Evolutionary conservation across 305 asterid species (phyloP), one percentile per base, ranked within the genome.

Genomic region (Rubia peregrina): DNA sequence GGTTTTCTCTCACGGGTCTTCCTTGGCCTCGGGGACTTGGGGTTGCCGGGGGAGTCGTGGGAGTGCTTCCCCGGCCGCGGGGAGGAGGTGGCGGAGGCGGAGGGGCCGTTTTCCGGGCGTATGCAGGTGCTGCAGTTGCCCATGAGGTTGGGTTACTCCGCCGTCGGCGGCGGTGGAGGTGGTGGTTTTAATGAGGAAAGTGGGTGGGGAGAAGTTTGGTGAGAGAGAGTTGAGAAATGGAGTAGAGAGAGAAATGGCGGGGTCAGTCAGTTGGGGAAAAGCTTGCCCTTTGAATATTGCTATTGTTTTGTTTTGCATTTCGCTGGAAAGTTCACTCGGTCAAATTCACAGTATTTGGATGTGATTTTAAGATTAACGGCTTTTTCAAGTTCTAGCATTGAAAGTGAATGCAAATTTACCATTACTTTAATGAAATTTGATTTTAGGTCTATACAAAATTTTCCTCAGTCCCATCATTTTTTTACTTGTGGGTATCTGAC

Each of bases 61-160:
- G 43, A 60, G 30, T 12, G 75, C 17, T 56, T 42, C 0, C 11
- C 9, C 48, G 44, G n/a, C 3, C 56, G 10, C 19, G 48, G 48
- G 33, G 55, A 57, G 10, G 69, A 60, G 36, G 71, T 71, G 4
- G 48, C 36, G 9, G 82, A 78, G 4, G 59, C 42, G 9, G 82
- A 79, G 16, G 81, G 56, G 41, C 84, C 85, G 12, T 63, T 76
- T 59, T 86, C 96, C 0, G 86, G 85, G 64, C 88, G 82, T 78
- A 92, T 80, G 72, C 98, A 93, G 53, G 89, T 88, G 92, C 85
- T 90, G 80, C 96, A 89, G 81, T 93, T 93, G 9, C 98, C 97
- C 98, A 93, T 90, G 80, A 73, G 33, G 48, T 41, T 9, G 60
- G 62, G 66, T 76, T 33, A 49, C 82, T 76, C 83, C 79, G 82